Base-by-base conservation (phyloP, 805 yeast genomes). In the Isabelozyma pseudorhagii region DNA sequence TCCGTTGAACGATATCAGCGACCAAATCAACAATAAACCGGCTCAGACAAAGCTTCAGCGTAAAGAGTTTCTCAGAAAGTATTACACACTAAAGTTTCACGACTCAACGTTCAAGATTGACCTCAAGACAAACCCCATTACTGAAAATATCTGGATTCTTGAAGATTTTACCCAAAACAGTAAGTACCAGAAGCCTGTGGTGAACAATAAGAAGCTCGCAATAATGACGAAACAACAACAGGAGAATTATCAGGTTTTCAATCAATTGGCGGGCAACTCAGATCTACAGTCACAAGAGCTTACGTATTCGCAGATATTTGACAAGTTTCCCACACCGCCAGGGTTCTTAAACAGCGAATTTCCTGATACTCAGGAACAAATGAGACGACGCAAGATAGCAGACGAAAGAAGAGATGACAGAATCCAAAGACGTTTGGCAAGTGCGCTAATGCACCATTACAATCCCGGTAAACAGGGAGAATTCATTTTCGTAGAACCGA, bases 321-420 rank as follows among this genome's bases (percentile, higher is more conserved):
- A 70, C 52, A 67, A 66, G 51, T 64, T 68, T 44, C 69, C 69
- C 47, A 64, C 71, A 5, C 76, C 76, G 2, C 74, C 75, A 2
- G 75, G 75, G 14, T 71, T 66, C 51, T 71, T 71, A 74, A 53
- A 55, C 15, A 69, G 71, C 17, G 72, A 67, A 42, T 71, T 71
- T 47, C 72, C 72, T 6, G 54, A 56, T 38, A 68, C 72, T 1
- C 73, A 69, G 47, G 75, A 71, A 48, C 58, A 49, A 17, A 44
- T 31, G 38, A 51, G 58, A 25, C 50, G 71, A 21, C 57, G 61
- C 47, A 49, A 50, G 9, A 42, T 59, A 8, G 54, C 60, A 9
- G 53, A 53, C 5, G 49, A 50, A 9, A 53, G 72, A 21, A 70
- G 67, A 45, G 44, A 45, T 8, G 61, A 61, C 9, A 54, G 76